These are phyloP conservation scores for Globisporangium barbulae DNA, from an alignment of 352 stramenopile genomes.

Conservation along the genomic window DNA sequence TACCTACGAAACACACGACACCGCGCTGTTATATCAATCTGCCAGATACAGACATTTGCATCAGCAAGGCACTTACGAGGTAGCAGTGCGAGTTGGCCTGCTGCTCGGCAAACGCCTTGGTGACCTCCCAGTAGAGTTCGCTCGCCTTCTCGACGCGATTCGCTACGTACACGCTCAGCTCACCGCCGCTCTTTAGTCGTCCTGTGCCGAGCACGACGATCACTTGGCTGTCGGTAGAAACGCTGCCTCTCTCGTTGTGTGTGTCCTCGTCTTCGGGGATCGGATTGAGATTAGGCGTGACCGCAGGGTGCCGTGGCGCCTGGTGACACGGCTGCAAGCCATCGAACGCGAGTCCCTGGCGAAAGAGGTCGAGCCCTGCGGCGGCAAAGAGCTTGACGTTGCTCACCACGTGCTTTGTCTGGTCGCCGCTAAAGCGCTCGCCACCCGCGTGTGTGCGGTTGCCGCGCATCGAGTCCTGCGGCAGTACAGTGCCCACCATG, in stretches of 20 bases:
- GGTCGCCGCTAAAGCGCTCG: background rate
- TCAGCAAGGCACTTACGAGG: slow-evolving; percentile 19
- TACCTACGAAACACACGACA: slow-evolving; percentile 18
- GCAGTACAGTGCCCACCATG: slow-evolving; percentile 43
- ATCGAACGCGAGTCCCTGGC: slow-evolving; percentile 49
- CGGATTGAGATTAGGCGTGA: slow-evolving; percentile 46
- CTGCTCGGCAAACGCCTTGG: slow-evolving; percentile 31
- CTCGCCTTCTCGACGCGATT: slow-evolving; percentile 38
- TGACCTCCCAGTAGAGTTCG: slow-evolving; percentile 56
- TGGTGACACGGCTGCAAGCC: slow-evolving; percentile 32
- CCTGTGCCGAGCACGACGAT: slow-evolving; percentile 50
- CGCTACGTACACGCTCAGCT: slow-evolving; percentile 27
- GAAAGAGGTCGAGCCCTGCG: slow-evolving; percentile 63
- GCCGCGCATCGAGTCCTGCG: slow-evolving; percentile 44
- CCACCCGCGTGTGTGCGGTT: slow-evolving; percentile 1
- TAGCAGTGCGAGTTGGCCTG: slow-evolving; percentile 42
- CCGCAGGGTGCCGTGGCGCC: slow-evolving; percentile 38
- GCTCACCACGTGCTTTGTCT: slow-evolving; percentile 4
- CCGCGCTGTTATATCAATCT: background rate
- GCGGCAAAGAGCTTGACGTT: slow-evolving; percentile 35
- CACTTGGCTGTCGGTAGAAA: slow-evolving; percentile 27
- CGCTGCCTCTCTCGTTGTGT: background rate
- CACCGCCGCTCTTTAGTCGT: slow-evolving; percentile 22
- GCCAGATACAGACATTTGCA: background rate
- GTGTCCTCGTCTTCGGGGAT: slow-evolving; percentile 48